Conservation (phyloP, 208 protist species). For the Lotmaria passim region DNA sequence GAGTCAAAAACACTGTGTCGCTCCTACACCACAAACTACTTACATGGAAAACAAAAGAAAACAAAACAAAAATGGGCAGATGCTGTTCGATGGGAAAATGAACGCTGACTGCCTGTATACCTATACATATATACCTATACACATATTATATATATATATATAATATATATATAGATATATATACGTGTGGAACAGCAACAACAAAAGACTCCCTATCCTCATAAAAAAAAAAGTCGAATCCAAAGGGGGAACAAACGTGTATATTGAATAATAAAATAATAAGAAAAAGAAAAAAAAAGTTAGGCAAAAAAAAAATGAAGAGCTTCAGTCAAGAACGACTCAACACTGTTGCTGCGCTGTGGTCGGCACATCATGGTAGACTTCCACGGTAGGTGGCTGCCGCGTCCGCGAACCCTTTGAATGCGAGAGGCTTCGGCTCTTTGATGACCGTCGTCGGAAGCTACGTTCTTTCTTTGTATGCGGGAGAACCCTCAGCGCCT, state of each 20-base stretch:
- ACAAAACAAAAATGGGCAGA: no score
- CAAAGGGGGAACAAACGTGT: no score
- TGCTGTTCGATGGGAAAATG: no score
- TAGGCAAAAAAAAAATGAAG: not conserved
- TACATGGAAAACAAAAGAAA: no score
- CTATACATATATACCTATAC: constrained; percentile 7
- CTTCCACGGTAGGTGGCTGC: constrained; percentile 6
- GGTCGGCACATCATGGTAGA: not conserved
- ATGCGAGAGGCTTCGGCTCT: not conserved
- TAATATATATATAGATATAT: constrained; percentile 12
- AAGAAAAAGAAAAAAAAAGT: constrained; percentile 2
- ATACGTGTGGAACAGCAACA: not conserved
- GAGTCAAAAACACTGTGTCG: no score
- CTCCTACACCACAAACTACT: no score
- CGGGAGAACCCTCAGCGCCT: constrained; percentile 15
- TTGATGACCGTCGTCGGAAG: not conserved
- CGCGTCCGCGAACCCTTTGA: not conserved
- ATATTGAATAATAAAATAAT: no score
- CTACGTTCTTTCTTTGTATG: constrained; percentile 1
- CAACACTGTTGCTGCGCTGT: not conserved
- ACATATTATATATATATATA: constrained; percentile 7
- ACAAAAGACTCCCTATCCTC: not conserved
- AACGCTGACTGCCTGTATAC: not conserved
- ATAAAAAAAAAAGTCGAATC: no score
- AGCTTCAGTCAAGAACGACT: no score